Evolutionary conservation across 768 basidiomycete species (phyloP).

Genomic region (Lanmaoa pseudosensibilis): DNA sequence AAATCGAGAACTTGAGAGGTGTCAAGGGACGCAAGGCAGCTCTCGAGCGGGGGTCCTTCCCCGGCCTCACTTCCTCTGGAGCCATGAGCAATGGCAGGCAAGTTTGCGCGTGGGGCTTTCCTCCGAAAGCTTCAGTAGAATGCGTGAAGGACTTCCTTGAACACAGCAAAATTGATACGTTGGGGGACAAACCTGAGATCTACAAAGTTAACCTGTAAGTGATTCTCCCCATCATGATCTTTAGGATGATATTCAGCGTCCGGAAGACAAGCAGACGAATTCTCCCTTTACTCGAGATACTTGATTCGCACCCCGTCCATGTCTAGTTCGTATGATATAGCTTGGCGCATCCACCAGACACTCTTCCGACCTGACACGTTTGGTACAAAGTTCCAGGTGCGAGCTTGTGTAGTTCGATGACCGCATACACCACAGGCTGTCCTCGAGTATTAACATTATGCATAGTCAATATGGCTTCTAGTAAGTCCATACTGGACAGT

Average conservation of each 20-base stretch:
- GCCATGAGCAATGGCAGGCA: conserved; percentile 50
- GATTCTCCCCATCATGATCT: neutral
- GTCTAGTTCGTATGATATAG: conserved; percentile 70
- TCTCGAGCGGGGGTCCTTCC: conserved; percentile 35
- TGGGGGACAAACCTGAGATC: conserved; percentile 45
- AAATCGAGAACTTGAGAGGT: conserved; percentile 37
- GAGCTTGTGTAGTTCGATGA: conserved; percentile 54
- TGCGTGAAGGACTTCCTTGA: conserved; percentile 43
- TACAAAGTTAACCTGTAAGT: conserved; percentile 53
- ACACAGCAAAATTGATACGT: conserved; percentile 43
- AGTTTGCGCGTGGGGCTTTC: conserved; percentile 64
- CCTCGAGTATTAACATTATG: conserved; percentile 10
- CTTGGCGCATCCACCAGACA: conserved; percentile 62
- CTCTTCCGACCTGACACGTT: conserved; percentile 39
- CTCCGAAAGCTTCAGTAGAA: conserved; percentile 42
- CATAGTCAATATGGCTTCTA: conserved; percentile 15
- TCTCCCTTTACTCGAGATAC: conserved; percentile 51
- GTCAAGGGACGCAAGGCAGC: conserved; percentile 41
- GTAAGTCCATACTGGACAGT: conserved; percentile 13
- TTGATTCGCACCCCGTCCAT: conserved; percentile 54
- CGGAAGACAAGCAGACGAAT: conserved; percentile 38
- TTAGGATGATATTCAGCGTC: conserved; percentile 6
- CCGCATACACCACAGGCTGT: neutral
- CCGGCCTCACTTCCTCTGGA: conserved; percentile 50
- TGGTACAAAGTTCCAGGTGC: conserved; percentile 43